Evolutionary conservation across 1,284 basidiomycete species (phyloP), one percentile per base, ranked within the genome.

Genomic region (Malassezia arunalokei): DNA sequence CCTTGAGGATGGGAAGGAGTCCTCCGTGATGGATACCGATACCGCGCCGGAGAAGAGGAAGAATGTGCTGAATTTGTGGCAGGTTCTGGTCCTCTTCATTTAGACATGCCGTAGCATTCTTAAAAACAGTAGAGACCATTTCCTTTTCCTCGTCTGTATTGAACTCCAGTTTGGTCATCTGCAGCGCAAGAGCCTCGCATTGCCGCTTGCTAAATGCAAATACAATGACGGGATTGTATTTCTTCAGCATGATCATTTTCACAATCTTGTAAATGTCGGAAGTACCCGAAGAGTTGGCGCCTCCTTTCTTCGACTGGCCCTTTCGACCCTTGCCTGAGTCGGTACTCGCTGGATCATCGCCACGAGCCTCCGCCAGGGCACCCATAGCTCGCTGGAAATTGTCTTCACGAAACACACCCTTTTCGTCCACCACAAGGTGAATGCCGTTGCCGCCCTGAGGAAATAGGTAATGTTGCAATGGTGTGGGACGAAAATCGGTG

Each of bases 21-120:
- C 94, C 94, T 50, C 94, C 92, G 69, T 99, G 94, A 78, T 99
- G 94, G 68, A 99, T 92, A 55, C 94, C 94, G 64, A 95, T 91
- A 39, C 94, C 94, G 57, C 94, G 86, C 64, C 87, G 88, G 29
- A 99, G 80, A 24, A 99, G 79, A 0, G 94, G 94, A 9, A 96
- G 78, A 40, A 98, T 82, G 61, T 94, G 88, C 48, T 86, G 79
- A 65, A 99, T 98, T 75, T 96, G 94, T 0, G 94, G 91, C 17
- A 99, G 80, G 61, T 84, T 81, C 40, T 86, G 80, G 76, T 99
- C 94, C 57, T 88, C 88, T 30, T 83, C 80, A 3, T 87, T 81
- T 31, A 99, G 81, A 54, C 85, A 87, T 51, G 85, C 84, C 60
- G 98, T 87, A 38, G 94, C 94, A 68, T 90, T 98, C 67, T 83